Conservation (phyloP, 2,329 filamentous ascomycete species). For the Fusarium annulatum region DNA sequence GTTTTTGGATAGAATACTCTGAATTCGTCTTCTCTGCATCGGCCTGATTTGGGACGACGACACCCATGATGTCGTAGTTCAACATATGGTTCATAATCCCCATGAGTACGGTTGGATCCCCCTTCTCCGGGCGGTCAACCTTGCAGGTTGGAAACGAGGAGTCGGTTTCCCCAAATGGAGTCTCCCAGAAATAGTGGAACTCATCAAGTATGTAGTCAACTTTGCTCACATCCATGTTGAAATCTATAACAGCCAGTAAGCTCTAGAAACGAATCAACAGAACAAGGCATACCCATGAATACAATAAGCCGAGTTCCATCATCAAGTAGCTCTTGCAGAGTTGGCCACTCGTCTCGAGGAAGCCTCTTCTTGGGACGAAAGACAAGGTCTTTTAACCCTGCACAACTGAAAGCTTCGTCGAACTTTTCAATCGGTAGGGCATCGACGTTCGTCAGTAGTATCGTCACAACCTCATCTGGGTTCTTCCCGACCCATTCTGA, state of each 20-base stretch:
- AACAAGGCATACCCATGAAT: slow-evolving; percentile 69
- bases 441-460: slow-evolving; percentile 73
- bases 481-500: slow-evolving; percentile 70
- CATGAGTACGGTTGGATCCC: slow-evolving; percentile 41
- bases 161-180: slow-evolving; percentile 72
- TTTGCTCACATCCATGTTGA: slow-evolving; percentile 58
- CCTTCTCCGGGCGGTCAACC: slow-evolving; percentile 67
- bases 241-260: slow-evolving; percentile 61
- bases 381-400: slow-evolving; percentile 66
- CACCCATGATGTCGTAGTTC: slow-evolving; percentile 44
- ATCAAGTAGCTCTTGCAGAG: slow-evolving; percentile 72
- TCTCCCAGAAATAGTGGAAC: slow-evolving; percentile 78
- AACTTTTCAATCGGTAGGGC: slow-evolving; percentile 66
- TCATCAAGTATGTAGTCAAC: slow-evolving; percentile 73
- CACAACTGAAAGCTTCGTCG: slow-evolving; percentile 62
- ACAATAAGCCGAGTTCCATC: slow-evolving; percentile 72
- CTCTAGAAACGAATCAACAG: not conserved
- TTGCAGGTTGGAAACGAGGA: slow-evolving; percentile 71
- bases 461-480: slow-evolving; percentile 69
- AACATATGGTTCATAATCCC: slow-evolving; percentile 46
- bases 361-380: slow-evolving; percentile 61
- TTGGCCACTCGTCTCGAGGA: slow-evolving; percentile 72
- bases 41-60: slow-evolving; percentile 48
- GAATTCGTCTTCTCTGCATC: slow-evolving; percentile 52
- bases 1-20: slow-evolving; percentile 41